phyloP scores from a whole-genome alignment of 441 rosid genomes.

The Geranium incanum region DNA sequence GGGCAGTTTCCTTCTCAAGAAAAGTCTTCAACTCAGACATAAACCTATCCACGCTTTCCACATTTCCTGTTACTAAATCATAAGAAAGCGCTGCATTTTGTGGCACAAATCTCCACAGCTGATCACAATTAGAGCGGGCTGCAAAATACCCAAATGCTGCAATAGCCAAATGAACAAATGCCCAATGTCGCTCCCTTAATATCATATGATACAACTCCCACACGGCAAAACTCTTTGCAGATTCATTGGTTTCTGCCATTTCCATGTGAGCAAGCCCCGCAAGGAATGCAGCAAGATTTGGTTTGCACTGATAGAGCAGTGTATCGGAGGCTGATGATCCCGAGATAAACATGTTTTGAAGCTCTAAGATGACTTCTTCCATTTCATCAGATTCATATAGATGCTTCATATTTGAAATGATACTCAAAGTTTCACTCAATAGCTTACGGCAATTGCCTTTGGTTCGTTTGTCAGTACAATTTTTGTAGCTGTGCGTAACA shows the following conservation, averaged over 20 bases:
- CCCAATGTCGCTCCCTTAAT: slow-evolving; percentile 74
- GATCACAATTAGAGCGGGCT: slow-evolving; percentile 62
- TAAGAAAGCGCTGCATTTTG: slow-evolving; percentile 73
- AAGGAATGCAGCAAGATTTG: slow-evolving; percentile 59
- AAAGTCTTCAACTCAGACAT: slow-evolving; percentile 69
- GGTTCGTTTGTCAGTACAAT: slow-evolving; percentile 28
- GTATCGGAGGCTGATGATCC: slow-evolving; percentile 35
- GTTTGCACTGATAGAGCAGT: slow-evolving; percentile 41
- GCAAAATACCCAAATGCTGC: slow-evolving; percentile 78
- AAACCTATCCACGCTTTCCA: slow-evolving; percentile 53
- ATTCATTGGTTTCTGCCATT: slow-evolving; percentile 55
- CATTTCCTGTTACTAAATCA: slow-evolving; percentile 47
- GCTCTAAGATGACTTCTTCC: slow-evolving; percentile 53
- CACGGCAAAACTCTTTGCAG: slow-evolving; percentile 52
- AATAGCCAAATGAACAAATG: slow-evolving; percentile 57
- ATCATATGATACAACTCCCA: slow-evolving; percentile 75
- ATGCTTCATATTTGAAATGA: slow-evolving; percentile 46
- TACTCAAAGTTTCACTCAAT: slow-evolving; percentile 43
- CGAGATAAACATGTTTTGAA: slow-evolving; percentile 52
- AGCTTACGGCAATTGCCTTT: slow-evolving; percentile 37
- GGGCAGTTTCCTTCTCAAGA: slow-evolving; percentile 68
- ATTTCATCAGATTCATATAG: slow-evolving; percentile 51
- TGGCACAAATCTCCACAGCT: slow-evolving; percentile 84
- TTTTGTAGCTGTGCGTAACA: slow-evolving; percentile 32
- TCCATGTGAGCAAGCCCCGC: slow-evolving; percentile 57